These are phyloP conservation scores for Diaporthe longicolla DNA, from an alignment of 2,329 filamentous ascomycete species.

Conservation along the genomic window DNA sequence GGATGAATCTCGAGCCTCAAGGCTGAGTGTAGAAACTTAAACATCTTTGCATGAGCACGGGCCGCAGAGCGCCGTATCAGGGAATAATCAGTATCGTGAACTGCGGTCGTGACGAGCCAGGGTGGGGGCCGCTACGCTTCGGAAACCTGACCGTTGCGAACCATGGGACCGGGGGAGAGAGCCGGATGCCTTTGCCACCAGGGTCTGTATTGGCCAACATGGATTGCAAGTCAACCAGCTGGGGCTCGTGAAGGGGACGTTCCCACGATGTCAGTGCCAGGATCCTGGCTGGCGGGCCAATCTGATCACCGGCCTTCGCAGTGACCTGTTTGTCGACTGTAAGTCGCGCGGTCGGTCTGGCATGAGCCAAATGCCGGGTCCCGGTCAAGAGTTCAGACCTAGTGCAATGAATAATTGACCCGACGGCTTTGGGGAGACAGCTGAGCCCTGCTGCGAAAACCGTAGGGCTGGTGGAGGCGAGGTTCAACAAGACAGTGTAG, in stretches of 20 bases:
- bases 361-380: conserved; percentile 22
- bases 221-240: conserved; percentile 4
- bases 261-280: conserved; percentile 6
- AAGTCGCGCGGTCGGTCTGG: neutral
- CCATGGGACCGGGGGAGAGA: conserved; percentile 25
- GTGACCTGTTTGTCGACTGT: conserved; percentile 11
- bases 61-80: conserved; percentile 7
- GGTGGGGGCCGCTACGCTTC: conserved; percentile 17
- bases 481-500: neutral
- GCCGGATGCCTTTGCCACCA: conserved; percentile 24
- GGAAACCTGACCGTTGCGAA: conserved; percentile 26
- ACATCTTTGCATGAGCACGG: conserved; percentile 21
- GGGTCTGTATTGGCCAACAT: conserved; percentile 11
- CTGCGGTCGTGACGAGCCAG: conserved; percentile 20
- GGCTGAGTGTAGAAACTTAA: conserved; percentile 18
- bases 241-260: conserved; percentile 4
- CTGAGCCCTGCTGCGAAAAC: neutral
- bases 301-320: conserved; percentile 3
- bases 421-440: conserved; percentile 15
- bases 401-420: conserved; percentile 1
- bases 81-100: conserved; percentile 5
- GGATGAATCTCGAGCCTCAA: conserved; percentile 28
- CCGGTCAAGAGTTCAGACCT: conserved; percentile 7
- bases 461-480: conserved; percentile 25
- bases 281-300: conserved; percentile 21